Evolutionary conservation across 345 rosid genomes (phyloP).

Genomic region (Melaleuca alternifolia): DNA sequence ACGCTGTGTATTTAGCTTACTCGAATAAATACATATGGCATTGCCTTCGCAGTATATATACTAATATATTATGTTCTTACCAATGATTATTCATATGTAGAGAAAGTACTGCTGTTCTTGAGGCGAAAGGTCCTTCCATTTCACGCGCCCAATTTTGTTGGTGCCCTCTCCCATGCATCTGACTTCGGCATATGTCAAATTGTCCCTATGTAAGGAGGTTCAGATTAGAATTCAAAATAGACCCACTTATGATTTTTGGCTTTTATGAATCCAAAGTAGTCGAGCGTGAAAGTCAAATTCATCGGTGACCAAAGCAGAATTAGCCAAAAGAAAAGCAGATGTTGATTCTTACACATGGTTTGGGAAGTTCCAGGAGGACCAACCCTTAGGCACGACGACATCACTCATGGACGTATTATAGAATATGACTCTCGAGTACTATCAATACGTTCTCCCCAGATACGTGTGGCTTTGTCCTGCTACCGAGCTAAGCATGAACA

Average conservation of each 20-base stretch:
- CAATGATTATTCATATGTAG: too few species aligned
- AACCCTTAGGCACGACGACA: conserved; percentile 9
- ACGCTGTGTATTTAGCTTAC: too few species aligned
- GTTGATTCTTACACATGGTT: neutral
- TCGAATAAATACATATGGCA: too few species aligned
- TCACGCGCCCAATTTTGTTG: conserved; percentile 4
- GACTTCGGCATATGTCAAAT: neutral
- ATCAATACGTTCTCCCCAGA: conserved; percentile 26
- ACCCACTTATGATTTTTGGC: neutral
- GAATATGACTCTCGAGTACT: conserved; percentile 24
- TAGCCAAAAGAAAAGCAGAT: neutral
- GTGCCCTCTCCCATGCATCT: conserved; percentile 15
- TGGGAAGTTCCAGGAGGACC: conserved; percentile 12
- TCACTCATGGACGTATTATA: neutral
- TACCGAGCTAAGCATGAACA: conserved; percentile 4
- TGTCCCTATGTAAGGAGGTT: neutral
- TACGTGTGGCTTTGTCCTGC: conserved; percentile 7
- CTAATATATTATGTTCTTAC: too few species aligned
- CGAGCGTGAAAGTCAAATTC: neutral
- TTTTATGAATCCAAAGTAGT: neutral
- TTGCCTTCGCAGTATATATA: too few species aligned
- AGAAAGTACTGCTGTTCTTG: neutral
- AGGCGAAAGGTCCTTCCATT: conserved; percentile 1
- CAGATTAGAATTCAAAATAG: neutral
- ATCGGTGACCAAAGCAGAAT: neutral